phyloP scores from a whole-genome alignment of 495 filamentous ascomycete species.

The Hypomontagnella submonticulosa region DNA sequence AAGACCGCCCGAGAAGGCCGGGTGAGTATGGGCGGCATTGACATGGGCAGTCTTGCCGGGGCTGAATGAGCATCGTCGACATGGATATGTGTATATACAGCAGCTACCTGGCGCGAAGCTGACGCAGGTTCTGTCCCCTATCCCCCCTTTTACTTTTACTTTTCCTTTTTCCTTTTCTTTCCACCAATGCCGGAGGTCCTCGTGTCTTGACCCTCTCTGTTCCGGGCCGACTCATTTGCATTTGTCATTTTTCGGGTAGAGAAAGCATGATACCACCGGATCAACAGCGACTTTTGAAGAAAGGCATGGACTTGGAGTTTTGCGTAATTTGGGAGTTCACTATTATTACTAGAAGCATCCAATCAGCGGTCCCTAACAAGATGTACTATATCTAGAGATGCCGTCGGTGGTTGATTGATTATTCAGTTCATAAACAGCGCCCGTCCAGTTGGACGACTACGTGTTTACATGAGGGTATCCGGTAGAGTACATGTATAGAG shows the following conservation, averaged over 20 bases:
- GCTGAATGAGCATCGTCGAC: neutral
- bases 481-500: neutral
- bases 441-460: too few species aligned
- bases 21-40: slow-evolving; percentile 3
- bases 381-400: slow-evolving; percentile 1
- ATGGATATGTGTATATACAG: too few species aligned
- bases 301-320: slow-evolving; percentile 31
- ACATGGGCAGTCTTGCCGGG: neutral
- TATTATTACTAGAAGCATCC: neutral
- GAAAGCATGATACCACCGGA: slow-evolving; percentile 39
- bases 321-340: slow-evolving; percentile 6
- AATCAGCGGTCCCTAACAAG: neutral
- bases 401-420: neutral
- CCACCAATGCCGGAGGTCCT: neutral
- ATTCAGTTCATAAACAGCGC: neutral
- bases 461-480: too few species aligned
- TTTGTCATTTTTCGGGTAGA: slow-evolving; percentile 26
- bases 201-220: neutral
- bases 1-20: slow-evolving; percentile 16
- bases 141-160: neutral
- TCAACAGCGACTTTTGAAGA: slow-evolving; percentile 29
- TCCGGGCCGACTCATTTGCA: slow-evolving; percentile 12
- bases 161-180: neutral
- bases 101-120: neutral
- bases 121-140: neutral